Conservation (phyloP, 805 yeast genomes). For the Clavispora phyllophila region DNA sequence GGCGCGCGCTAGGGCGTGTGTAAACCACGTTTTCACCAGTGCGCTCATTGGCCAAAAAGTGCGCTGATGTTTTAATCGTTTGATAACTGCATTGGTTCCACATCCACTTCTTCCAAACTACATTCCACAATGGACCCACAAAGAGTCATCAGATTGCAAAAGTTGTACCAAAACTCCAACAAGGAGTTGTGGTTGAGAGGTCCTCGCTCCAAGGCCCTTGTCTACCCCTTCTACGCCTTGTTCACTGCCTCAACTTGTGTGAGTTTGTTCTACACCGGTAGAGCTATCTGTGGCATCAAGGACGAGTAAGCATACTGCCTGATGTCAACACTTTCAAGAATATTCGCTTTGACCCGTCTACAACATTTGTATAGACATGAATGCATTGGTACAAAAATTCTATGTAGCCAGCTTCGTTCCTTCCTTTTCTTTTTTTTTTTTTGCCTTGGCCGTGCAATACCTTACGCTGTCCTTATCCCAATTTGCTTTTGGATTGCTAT, state of each 20-base stretch:
- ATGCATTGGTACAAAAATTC: background rate
- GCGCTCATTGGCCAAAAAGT: slow-evolving; percentile 14
- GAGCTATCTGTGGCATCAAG: slow-evolving; percentile 69
- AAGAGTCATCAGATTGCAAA: slow-evolving; percentile 43
- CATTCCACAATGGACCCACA: slow-evolving; percentile 37
- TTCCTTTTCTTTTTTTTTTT: background rate
- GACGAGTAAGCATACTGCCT: slow-evolving; percentile 22
- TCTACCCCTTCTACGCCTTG: slow-evolving; percentile 75
- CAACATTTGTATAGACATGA: slow-evolving; percentile 1
- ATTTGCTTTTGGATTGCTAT: no score
- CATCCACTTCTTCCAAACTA: background rate
- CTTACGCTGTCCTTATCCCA: no score
- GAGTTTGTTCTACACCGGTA: slow-evolving; percentile 64
- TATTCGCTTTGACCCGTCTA: slow-evolving; percentile 1
- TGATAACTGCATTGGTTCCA: slow-evolving; percentile 1
- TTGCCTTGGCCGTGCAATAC: no score
- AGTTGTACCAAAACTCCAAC: slow-evolving; percentile 39
- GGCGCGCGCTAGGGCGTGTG: background rate
- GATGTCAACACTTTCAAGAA: background rate
- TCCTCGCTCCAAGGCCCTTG: slow-evolving; percentile 52
- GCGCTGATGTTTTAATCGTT: slow-evolving; percentile 6
- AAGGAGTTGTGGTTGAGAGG: slow-evolving; percentile 44
- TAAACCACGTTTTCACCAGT: background rate
- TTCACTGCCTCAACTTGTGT: slow-evolving; percentile 62
- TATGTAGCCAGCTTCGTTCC: background rate